phyloP scores from a whole-genome alignment of 495 filamentous ascomycete species.

The Penicillium goetzii region DNA sequence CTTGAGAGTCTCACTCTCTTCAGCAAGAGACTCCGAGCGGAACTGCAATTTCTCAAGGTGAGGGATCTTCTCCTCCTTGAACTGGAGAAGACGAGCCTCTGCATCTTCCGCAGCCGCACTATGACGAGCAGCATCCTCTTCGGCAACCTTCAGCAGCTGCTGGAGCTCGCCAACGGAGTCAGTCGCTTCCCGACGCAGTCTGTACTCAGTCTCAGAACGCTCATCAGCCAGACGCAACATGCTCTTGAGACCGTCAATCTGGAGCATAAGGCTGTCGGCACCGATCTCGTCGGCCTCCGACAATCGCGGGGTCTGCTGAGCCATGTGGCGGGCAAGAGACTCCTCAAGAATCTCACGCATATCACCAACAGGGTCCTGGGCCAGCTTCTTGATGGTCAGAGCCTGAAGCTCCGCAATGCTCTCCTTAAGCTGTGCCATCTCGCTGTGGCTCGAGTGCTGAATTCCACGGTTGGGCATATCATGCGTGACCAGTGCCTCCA shows the following conservation, averaged over 20 bases:
- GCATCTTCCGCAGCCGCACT: slow-evolving; percentile 70
- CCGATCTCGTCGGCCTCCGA: slow-evolving; percentile 52
- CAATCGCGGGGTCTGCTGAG: slow-evolving; percentile 35
- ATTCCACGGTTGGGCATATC: slow-evolving; percentile 34
- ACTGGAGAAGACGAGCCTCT: slow-evolving; percentile 55
- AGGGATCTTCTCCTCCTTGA: slow-evolving; percentile 57
- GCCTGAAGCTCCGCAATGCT: slow-evolving; percentile 62
- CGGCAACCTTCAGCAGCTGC: slow-evolving; percentile 69
- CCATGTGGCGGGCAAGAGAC: slow-evolving; percentile 44
- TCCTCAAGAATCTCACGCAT: slow-evolving; percentile 55
- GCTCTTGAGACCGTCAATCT: slow-evolving; percentile 56
- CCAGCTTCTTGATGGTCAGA: slow-evolving; percentile 42
- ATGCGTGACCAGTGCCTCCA: slow-evolving; percentile 74
- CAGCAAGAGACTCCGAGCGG: slow-evolving; percentile 64
- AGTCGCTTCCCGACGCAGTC: slow-evolving; percentile 67
- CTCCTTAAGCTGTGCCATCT: slow-evolving; percentile 58
- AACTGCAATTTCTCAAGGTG: slow-evolving; percentile 56
- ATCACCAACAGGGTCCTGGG: slow-evolving; percentile 44
- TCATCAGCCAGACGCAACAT: slow-evolving; percentile 56
- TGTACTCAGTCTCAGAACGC: slow-evolving; percentile 63
- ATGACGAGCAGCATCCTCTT: slow-evolving; percentile 72
- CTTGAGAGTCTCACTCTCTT: slow-evolving; percentile 64
- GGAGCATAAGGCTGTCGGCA: slow-evolving; percentile 56
- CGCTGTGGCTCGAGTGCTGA: slow-evolving; percentile 42
- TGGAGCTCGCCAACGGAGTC: slow-evolving; percentile 74